Percentiles rank a stretch among this genome's conserved stretches.
phyloP scores from a whole-genome alignment of 225 moss, liverwort and hornwort genomes.

The Sphagnum contortum region DNA sequence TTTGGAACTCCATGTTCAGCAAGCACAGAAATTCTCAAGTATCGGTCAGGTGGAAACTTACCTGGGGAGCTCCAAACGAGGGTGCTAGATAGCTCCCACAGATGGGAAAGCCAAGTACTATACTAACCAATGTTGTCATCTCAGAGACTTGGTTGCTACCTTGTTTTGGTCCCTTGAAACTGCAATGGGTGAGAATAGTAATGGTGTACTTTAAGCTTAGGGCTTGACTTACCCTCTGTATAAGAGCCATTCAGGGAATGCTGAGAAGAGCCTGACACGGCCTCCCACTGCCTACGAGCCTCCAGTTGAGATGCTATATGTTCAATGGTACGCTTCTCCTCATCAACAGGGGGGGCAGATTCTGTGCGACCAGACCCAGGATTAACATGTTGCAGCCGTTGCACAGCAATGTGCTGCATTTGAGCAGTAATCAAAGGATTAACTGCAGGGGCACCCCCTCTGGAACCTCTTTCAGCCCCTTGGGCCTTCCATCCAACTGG shows the following conservation, averaged over 20 bases:
- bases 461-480: slow-evolving; percentile 37
- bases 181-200: slow-evolving; percentile 37
- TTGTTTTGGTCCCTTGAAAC: slow-evolving; percentile 26
- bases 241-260: slow-evolving; percentile 90
- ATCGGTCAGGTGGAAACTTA: slow-evolving; percentile 51
- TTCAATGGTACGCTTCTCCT: slow-evolving; percentile 99
- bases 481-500: slow-evolving; percentile 53
- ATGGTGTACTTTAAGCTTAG: slow-evolving; percentile 43
- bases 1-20: slow-evolving; percentile 15
- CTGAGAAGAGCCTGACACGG: slow-evolving; percentile 88
- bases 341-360: slow-evolving; percentile 76
- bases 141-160: slow-evolving; percentile 28
- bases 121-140: slow-evolving; percentile 35
- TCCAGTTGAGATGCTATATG: slow-evolving; percentile 99
- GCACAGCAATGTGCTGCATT: slow-evolving; percentile 85
- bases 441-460: slow-evolving; percentile 34
- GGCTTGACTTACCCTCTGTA: slow-evolving; percentile 95
- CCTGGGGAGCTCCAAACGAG: slow-evolving; percentile 38
- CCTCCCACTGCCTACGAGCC: slow-evolving; percentile 99
- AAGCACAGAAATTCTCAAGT: slow-evolving; percentile 25
- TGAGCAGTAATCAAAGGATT: slow-evolving; percentile 73
- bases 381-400: slow-evolving; percentile 73
- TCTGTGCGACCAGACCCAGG: slow-evolving; percentile 48
- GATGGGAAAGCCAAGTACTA: slow-evolving; percentile 21
- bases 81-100: slow-evolving; percentile 30